Base-by-base conservation (phyloP, 2,329 filamentous ascomycete genomes). In the Calonectria hawksworthii region DNA sequence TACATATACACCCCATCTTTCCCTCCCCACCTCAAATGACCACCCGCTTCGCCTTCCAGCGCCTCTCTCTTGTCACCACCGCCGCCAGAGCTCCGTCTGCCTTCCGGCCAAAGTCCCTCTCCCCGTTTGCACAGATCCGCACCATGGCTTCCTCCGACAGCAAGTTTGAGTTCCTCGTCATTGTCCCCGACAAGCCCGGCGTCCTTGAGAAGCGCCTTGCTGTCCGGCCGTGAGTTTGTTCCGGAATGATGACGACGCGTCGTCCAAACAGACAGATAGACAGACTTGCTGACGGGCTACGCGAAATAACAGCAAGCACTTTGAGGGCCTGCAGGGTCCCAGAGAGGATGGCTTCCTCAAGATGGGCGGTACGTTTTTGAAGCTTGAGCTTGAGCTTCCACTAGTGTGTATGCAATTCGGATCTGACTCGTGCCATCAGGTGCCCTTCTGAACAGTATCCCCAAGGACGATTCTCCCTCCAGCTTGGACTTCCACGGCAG, bases 401-500 rank as follows among this genome's bases (percentile, higher is more conserved):
- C n/a, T n/a, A n/a, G n/a, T n/a, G n/a, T n/a, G n/a, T n/a, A n/a
- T n/a, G 21, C 2, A 47, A 38, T 13, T 11, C 5, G 21, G 7
- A 51, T 54, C 70, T 72, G 23, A 75, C 23, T 30, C 16, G 2
- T 10, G 10, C 36, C 4, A 10, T 16, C 9, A 92, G 94, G 94
- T 52, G 94, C 93, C 28, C 87, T 93, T 68, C 86, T 96, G 10
- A 90, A 94, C 52, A 89, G 91, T 11, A 88, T 94, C 44, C 93
- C 94, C 41, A 87, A 90, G 8, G 91, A 93, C 73, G 89, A 93
- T 30, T 86, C 90, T 67, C 83, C 88, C 13, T 85, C 86, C 6
- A 90, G 89, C 26, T 90, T 92, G 54, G 92, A 94, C 82, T 95
- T 97, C 86, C 91, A 92, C 76, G 95, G 95, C 52, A 95, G 93